Percentiles rank a stretch among this genome's conserved stretches.
phyloP scores from a whole-genome alignment of 176 grass and related monocot species.

The Elymus sibiricus region DNA sequence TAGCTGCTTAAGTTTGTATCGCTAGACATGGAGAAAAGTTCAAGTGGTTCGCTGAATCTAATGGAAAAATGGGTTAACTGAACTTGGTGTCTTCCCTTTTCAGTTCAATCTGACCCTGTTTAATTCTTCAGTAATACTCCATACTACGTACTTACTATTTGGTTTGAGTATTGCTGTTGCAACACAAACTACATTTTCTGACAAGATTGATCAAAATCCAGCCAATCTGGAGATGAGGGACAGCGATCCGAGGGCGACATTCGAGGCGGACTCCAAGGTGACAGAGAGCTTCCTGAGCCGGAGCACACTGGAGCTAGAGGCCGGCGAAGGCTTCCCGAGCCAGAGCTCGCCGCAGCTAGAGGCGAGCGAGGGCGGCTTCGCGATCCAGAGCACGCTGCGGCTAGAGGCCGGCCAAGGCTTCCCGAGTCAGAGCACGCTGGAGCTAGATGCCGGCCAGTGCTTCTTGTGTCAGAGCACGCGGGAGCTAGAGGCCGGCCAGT shows the following conservation, averaged over 20 bases:
- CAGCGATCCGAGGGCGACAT: constrained; percentile 23
- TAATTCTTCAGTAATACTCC: neutral
- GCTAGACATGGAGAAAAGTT: neutral
- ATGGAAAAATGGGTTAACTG: neutral
- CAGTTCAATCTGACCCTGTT: neutral
- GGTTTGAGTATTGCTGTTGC: neutral
- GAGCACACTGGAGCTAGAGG: neutral
- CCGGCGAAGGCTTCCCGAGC: neutral
- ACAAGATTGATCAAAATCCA: constrained; percentile 23
- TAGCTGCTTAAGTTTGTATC: neutral
- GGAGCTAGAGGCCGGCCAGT: neutral
- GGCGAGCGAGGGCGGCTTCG: neutral
- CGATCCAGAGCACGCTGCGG: neutral
- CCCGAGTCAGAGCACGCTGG: neutral
- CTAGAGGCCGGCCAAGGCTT: neutral
- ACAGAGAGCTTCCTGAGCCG: constrained; percentile 7
- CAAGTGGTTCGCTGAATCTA: neutral
- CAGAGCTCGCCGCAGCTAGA: neutral
- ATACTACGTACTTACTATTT: no score
- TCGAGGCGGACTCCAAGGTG: constrained; percentile 36
- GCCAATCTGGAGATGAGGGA: constrained; percentile 54
- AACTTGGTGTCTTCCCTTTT: neutral
- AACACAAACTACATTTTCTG: neutral
- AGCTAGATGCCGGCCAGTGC: neutral
- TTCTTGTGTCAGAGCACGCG: neutral